Base-by-base conservation (phyloP, 257 asterid genomes). In the Coffea canephora region DNA sequence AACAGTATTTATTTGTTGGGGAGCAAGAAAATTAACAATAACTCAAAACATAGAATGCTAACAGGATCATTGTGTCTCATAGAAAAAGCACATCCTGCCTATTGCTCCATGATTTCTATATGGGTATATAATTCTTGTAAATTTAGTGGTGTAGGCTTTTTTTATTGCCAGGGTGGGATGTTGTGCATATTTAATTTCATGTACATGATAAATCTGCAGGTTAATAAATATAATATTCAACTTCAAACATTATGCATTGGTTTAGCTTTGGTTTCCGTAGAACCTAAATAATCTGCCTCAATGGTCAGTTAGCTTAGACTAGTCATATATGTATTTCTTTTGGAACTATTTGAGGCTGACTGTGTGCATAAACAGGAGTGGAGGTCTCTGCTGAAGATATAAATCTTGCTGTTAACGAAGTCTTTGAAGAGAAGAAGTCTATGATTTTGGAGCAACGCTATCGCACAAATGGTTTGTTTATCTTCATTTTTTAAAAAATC, bases 351-450 rank as follows among this genome's bases (percentile, higher is more conserved):
- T 23, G 18, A 74, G 4, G 65, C 13, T 84, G 39, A 65, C 15
- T 73, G 65, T 55, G 78, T 83, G 49, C 69, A 49, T 85, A 69
- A 57, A 83, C 83, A 93, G 99, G 98, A 69, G 88, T 93, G 57
- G 97, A 95, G 87, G 97, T 92, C 81, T 88, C 97, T 69, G 72
- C 65, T 80, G 91, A 91, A 83, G 97, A 92, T 76, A 91, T 91
- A 75, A 85, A 91, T 79, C 72, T 34, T 39, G 85, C 92, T 73
- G 92, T 86, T 48, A 82, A 90, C 87, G 94, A 90, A 86, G 86
- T 88, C 39, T 91, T 92, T 86, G 96, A 90, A 77, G 97, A 91
- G 86, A 91, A 88, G 25, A 89, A 83, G 81, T 74, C 88, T 52
- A 80, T 68, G 79, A 92, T 95, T 73, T 25, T 91, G 80, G 97